Conservation (phyloP, 1,284 basidiomycete species). For the Marasmius fiardii region DNA sequence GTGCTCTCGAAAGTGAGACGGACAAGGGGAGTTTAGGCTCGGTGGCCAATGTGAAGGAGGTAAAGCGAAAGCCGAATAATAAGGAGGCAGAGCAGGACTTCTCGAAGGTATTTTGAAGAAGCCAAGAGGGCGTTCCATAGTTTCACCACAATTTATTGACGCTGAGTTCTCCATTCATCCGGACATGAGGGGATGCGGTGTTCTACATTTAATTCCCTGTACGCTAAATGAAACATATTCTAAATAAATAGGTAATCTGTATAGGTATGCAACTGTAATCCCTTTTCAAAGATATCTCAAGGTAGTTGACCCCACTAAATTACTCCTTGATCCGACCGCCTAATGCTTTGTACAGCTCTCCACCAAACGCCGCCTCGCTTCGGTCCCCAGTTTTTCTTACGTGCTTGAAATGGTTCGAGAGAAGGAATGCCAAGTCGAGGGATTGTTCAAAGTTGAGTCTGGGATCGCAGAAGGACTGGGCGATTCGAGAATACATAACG, state of each 20-base stretch:
- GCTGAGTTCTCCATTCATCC: too few relatives aligned
- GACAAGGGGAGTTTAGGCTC: background rate
- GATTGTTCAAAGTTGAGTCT: conserved; percentile 82
- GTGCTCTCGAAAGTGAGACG: conserved; percentile 37
- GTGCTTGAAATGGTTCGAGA: conserved; percentile 77
- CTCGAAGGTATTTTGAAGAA: conserved; percentile 46
- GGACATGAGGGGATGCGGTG: too few relatives aligned
- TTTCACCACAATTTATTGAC: background rate
- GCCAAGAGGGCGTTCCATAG: conserved; percentile 32
- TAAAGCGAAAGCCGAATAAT: conserved; percentile 13
- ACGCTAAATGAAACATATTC: too few relatives aligned
- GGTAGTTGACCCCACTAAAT: too few relatives aligned
- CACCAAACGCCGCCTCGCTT: conserved; percentile 19
- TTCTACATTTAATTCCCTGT: too few relatives aligned
- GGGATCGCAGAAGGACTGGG: conserved; percentile 77
- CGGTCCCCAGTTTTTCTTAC: conserved; percentile 37
- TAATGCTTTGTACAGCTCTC: conserved; percentile 33
- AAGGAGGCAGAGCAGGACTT: conserved; percentile 43
- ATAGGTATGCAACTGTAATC: too few relatives aligned
- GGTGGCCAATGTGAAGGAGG: background rate
- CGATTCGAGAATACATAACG: conserved; percentile 1
- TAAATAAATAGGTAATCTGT: conserved; percentile 11
- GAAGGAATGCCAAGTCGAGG: conserved; percentile 75
- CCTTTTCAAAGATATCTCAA: too few relatives aligned
- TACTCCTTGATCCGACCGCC: conserved; percentile 17